Evolutionary conservation across 208 protist species (phyloP), one percentile per base, ranked within the genome.

Genomic region (Histomonas meleagridis): DNA sequence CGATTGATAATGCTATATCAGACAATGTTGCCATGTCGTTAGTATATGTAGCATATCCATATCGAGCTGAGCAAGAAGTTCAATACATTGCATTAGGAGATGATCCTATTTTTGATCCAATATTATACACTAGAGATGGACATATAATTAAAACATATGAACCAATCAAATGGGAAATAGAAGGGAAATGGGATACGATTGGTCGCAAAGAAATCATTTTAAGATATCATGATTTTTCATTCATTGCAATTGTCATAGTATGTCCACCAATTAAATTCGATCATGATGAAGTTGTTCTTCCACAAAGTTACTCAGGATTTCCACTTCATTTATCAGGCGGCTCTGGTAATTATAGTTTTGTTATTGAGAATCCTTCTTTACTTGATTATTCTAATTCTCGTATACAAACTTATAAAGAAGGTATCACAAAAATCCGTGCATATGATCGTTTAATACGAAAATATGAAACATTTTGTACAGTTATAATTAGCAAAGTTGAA

Each of bases 21-120:
- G 76, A 86, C 55, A 86, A 86, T 55, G 35, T 40, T 55, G 76
- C 38, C 14, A 38, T 46, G 18, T 18, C 46, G 9, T n/a, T 49
- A 12, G 46, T 86, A 5, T 38, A 46, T 26, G 43, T 86, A 4
- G 40, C 23, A 55, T 51, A 57, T n/a, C 76, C 76, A 86, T 5
- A 18, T 26, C 32, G 9, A 18, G 46, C 38, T 35, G 55, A 57
- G 18, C 76, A 86, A 35, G 40, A 43, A 21, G 76, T 55, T 38
- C 16, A 51, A 86, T 86, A 86, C 18, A 86, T 86, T 16, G 40
- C 76, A n/a, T 23, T 86, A 26, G 76, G 76, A 21, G 76, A 86
- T 16, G 38, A 0, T 57, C 76, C 76, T 55, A n/a, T 55, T 21
- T 86, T 86, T 40, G 21, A 43, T 53, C 76, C 76, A 3, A 49